Evolutionary conservation across 176 grass and related monocot species (phyloP).

Genomic region (Bothriochloa decipiens): DNA sequence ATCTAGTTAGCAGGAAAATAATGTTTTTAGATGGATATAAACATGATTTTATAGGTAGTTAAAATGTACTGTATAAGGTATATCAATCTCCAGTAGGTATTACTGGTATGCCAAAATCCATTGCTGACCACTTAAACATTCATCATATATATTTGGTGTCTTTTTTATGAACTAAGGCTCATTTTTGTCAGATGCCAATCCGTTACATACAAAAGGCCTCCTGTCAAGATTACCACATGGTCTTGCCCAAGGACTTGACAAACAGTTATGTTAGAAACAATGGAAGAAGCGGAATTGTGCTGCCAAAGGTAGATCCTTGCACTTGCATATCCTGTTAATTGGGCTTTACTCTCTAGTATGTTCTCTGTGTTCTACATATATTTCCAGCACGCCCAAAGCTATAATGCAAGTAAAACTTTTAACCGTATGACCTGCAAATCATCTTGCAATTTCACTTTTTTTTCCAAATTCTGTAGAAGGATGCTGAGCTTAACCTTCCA

Average conservation of each 20-base stretch:
- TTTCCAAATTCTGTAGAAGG: conserved; percentile 60
- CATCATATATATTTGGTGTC: background rate
- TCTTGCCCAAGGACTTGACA: conserved; percentile 84
- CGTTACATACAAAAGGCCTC: conserved; percentile 50
- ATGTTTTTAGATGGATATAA: background rate
- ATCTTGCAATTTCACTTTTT: conserved; percentile 8
- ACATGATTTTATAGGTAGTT: background rate
- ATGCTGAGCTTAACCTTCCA: conserved; percentile 79
- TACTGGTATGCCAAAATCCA: background rate
- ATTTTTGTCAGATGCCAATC: background rate
- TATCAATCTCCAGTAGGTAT: background rate
- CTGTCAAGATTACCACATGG: conserved; percentile 46
- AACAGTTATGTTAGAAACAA: conserved; percentile 85
- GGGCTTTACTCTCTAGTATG: background rate
- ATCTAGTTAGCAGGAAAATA: background rate
- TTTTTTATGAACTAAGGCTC: conserved; percentile 20
- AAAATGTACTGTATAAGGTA: background rate
- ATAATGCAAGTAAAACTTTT: background rate
- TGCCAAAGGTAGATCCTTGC: conserved; percentile 69
- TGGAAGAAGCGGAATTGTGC: conserved; percentile 63
- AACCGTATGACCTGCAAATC: background rate
- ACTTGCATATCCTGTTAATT: conserved; percentile 31
- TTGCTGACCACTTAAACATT: background rate
- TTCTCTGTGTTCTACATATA: background rate
- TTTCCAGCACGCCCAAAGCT: background rate